Evolutionary conservation across 495 filamentous ascomycete genomes (phyloP), one percentile per base, ranked within the genome.

Genomic region (Cercophora samala): DNA sequence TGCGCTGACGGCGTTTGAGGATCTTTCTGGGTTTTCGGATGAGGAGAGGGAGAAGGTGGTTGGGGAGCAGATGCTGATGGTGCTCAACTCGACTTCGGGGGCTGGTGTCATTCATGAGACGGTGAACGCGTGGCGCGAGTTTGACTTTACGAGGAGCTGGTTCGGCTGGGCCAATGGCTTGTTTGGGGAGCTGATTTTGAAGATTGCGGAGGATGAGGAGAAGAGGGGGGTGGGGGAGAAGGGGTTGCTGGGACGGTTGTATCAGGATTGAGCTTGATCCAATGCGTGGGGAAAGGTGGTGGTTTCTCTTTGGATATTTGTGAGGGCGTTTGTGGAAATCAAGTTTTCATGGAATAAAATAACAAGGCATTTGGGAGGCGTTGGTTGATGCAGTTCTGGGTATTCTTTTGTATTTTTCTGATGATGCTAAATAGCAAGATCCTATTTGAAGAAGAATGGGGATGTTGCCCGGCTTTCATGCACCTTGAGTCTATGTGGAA

Each of bases 391-490:
- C n/a, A 56, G 53, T 19, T 21, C 22, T 56, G 53, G 13, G 18
- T 56, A 56, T 21, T 21, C 19, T 9, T 23, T 56, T 56, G 53
- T 56, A 46, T 46, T 46, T 46, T 46, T 46, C 26, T 23, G 53
- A 5, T 56, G 53, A 56, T 56, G 53, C 53, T 23, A 21, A 46
- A 46, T 46, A 46, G 6, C 37, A 46, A 46, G 37, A 17, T 46
- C 13, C 15, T 29, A 8, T 11, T 9, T 18, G 37, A 13, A 46
- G 37, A 1, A 9, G 9, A 46, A 0, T 46, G 37, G 15, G 15
- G 11, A 85, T 97, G 88, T 97, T 83, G 84, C 88, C 88, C 79
- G 81, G 85, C 87, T 89, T 93, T 88, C 91, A 96, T 93, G 90
- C 93, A 97, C 91, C 85, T 15, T 81, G 81, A 68, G 80, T 81